Base-by-base conservation (phyloP, 805 yeast species). In the Kazachstania kunashirensis region DNA sequence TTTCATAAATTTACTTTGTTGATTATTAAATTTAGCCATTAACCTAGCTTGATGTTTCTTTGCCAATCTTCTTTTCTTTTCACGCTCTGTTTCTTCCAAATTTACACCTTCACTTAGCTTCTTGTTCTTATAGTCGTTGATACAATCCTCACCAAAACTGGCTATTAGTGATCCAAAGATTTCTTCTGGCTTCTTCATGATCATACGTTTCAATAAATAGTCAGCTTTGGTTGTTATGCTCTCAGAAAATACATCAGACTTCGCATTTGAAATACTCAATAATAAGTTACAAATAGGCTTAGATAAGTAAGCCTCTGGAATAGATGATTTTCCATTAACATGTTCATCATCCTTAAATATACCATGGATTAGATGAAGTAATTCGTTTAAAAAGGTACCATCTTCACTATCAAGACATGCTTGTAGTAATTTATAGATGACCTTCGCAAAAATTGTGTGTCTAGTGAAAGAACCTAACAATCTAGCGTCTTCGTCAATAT, bases 1-100 rank as follows among this genome's bases (percentile, higher is more conserved):
- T 40, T 73, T 72, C 42, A 83, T 72, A 57, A 89, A 89, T 56
- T 66, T 73, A 16, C 74, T 70, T 53, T 88, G 96, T 48, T 83
- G 92, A 39, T 67, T 77, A 16, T 73, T 71, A 66, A 82, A 75
- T 48, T 72, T 78, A 19, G 67, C 70, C 66, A 79, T 52, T 8
- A 81, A 67, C 46, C 70, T 78, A 29, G 70, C 71, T 49, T 75
- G 81, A 37, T 84, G 67, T 42, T 71, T 70, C 39, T 74, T 68
- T 2, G 84, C 83, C n/a, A 71, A 37, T 41, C 78, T 59, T 52
- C 68, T 75, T 39, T 65, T 67, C 33, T 70, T 67, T 27, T 77
- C 84, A 24, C 64, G 49, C 40, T 73, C 77, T 6, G 77, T 68
- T 51, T 77, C 84, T 27, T 55, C 63, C 19, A 59, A 43, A 32